Percentiles rank a stretch among this genome's conserved stretches.
These are phyloP conservation scores for Cichorium intybus DNA, from an alignment of 140 eudicot species.

Conservation along the genomic window DNA sequence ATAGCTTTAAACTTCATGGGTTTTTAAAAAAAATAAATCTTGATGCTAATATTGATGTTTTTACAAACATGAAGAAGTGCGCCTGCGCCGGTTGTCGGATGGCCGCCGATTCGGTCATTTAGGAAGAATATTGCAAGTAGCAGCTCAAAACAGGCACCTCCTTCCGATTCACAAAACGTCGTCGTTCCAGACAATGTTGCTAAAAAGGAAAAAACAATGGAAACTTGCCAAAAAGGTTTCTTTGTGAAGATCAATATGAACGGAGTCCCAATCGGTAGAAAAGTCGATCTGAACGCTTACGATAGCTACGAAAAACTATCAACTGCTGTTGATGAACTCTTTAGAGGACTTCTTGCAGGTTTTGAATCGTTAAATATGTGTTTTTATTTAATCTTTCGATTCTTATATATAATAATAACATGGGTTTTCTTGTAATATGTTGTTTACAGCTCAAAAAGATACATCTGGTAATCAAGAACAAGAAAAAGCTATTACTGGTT, in stretches of 20 bases:
- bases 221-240: slow-evolving; percentile 45
- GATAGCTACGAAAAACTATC: slow-evolving; percentile 83
- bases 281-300: slow-evolving; percentile 77
- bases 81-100: slow-evolving; percentile 89
- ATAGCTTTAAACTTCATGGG: neutral
- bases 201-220: slow-evolving; percentile 37
- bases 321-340: slow-evolving; percentile 83
- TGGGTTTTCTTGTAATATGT: slow-evolving; percentile 5
- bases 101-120: slow-evolving; percentile 93
- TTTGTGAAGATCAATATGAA: slow-evolving; percentile 98
- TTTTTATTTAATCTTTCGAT: neutral
- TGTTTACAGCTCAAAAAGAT: slow-evolving; percentile 68
- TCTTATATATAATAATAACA: neutral
- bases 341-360: slow-evolving; percentile 99
- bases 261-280: slow-evolving; percentile 91
- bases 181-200: slow-evolving; percentile 33
- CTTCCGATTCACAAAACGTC: slow-evolving; percentile 34
- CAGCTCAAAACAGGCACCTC: slow-evolving; percentile 42
- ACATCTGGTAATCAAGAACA: slow-evolving; percentile 37
- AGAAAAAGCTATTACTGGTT: slow-evolving; percentile 58
- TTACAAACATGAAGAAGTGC: slow-evolving; percentile 50
- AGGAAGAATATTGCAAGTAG: slow-evolving; percentile 75
- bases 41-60: slow-evolving; percentile 11
- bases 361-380: neutral
- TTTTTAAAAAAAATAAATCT: neutral